Evolutionary conservation across 768 basidiomycete genomes (phyloP).

Genomic region (Russula olivacea): DNA sequence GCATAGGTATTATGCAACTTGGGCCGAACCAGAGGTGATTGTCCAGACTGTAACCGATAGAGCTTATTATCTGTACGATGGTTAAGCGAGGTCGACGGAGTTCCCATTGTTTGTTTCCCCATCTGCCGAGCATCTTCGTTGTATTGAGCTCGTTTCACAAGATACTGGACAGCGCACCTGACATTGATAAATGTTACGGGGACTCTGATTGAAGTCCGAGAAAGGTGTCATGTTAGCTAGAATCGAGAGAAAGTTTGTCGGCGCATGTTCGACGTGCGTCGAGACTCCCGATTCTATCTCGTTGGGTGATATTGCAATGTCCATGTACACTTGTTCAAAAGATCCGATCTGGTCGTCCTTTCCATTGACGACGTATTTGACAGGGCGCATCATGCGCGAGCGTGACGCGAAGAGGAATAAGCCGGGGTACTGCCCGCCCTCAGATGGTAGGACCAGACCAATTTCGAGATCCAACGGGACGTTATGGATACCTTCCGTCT

Average conservation of each 20-base stretch:
- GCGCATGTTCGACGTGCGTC: constrained; percentile 89
- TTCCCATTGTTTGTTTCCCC: constrained; percentile 99
- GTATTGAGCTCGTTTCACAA: not conserved
- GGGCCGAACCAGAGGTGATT: constrained; percentile 92
- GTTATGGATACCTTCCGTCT: constrained; percentile 77
- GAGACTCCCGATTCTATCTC: constrained; percentile 72
- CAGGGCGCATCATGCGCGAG: constrained; percentile 96
- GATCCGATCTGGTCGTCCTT: constrained; percentile 86
- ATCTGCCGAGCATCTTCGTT: constrained; percentile 48
- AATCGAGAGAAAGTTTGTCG: constrained; percentile 94
- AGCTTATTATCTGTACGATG: constrained; percentile 98
- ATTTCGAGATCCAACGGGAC: constrained; percentile 94
- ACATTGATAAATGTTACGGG: constrained; percentile 90
- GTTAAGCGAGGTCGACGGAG: constrained; percentile 84
- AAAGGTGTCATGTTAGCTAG: constrained; percentile 97
- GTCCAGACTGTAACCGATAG: constrained; percentile 91
- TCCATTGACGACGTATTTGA: constrained; percentile 83
- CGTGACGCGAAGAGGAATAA: constrained; percentile 84
- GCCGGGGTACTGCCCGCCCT: constrained; percentile 96
- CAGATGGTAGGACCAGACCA: constrained; percentile 75
- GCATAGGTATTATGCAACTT: constrained; percentile 88
- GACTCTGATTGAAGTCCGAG: constrained; percentile 98
- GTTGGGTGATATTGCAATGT: constrained; percentile 85
- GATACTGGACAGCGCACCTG: constrained; percentile 45
- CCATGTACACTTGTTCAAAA: constrained; percentile 99